Conservation (phyloP, 345 rosid genomes). For the Trapa incisa region DNA sequence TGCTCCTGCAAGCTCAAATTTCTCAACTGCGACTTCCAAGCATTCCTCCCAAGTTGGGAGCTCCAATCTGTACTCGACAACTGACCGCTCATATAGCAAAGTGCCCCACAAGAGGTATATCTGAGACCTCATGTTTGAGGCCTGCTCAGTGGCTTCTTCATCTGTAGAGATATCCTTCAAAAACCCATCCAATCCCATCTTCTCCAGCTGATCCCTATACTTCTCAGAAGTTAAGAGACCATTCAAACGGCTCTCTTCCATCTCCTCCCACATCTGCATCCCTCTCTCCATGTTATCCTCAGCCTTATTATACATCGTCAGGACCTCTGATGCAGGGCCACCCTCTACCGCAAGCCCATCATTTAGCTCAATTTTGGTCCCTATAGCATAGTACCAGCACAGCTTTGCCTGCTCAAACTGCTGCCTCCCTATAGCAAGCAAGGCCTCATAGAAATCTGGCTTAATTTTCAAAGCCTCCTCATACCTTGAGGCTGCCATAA, state of each 20-base stretch:
- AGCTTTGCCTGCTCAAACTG: slow-evolving; percentile 96
- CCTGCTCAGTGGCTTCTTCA: slow-evolving; percentile 71
- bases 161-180: slow-evolving; percentile 51
- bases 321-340: slow-evolving; percentile 65
- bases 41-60: slow-evolving; percentile 98
- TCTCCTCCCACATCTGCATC: slow-evolving; percentile 38
- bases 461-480: slow-evolving; percentile 68
- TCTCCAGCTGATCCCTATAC: slow-evolving; percentile 46
- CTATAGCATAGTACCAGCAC: slow-evolving; percentile 77
- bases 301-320: slow-evolving; percentile 85
- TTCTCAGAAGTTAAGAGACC: slow-evolving; percentile 72
- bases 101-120: slow-evolving; percentile 94
- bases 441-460: slow-evolving; percentile 83
- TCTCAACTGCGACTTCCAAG: slow-evolving; percentile 91
- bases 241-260: slow-evolving; percentile 53
- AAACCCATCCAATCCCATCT: slow-evolving; percentile 55
- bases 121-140: slow-evolving; percentile 77
- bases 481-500: slow-evolving; percentile 58
- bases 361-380: slow-evolving; percentile 35
- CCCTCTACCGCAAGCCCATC: slow-evolving; percentile 8
- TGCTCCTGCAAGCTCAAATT: slow-evolving; percentile 97
- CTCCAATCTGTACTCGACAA: slow-evolving; percentile 78
- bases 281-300: slow-evolving; percentile 96
- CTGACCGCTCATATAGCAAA: slow-evolving; percentile 82
- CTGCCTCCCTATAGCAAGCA: slow-evolving; percentile 89